Base-by-base conservation (phyloP, 2,329 filamentous ascomycete genomes). In the Falciphora oryzae region DNA sequence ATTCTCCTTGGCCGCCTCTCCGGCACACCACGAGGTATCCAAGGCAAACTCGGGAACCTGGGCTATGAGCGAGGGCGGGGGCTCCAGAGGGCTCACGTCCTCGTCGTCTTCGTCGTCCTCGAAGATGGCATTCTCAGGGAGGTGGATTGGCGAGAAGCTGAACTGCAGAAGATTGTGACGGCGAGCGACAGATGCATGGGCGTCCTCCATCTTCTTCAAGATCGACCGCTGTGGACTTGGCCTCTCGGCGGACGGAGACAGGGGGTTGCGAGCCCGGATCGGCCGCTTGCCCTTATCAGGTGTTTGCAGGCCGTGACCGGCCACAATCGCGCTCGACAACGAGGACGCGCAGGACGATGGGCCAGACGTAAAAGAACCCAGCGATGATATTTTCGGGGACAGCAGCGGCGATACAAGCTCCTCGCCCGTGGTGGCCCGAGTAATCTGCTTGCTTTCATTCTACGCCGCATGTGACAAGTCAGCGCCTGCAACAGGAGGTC, bases 151-250 rank as follows among this genome's bases (percentile, higher is more conserved):
- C 27, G 60, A 62, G 5, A 62, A n/a, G 14, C 27, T 62, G 38
- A 28, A 53, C 44, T 22, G 44, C n/a, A 53, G 38, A 22, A n/a
- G 29, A 8, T 8, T 14, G 3, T 27, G 60, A n/a, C n/a, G 11
- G 25, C 28, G 27, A 8, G 44, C 7, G 22, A 28, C n/a, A 7
- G 27, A 2, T 13, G 35, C 25, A 4, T 13, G 18, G 29, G 60
- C 25, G 38, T 31, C 35, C 14, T 28, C 50, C 60, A 50, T 62
- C 38, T 53, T 62, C 25, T 62, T 53, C 16, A 62, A 14, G 60
- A 62, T 53, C 4, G 60, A 62, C 25, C 27, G 38, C 7, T 29
- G 27, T 11, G 60, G 60, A 5, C 35, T 50, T 11, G 60, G 38
- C 11, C 38, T 27, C 38, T 53, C 50, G 35, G 38, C 38, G 28